Evolutionary conservation across 176 grass and related monocot genomes (phyloP).

Genomic region (Typha latifolia): DNA sequence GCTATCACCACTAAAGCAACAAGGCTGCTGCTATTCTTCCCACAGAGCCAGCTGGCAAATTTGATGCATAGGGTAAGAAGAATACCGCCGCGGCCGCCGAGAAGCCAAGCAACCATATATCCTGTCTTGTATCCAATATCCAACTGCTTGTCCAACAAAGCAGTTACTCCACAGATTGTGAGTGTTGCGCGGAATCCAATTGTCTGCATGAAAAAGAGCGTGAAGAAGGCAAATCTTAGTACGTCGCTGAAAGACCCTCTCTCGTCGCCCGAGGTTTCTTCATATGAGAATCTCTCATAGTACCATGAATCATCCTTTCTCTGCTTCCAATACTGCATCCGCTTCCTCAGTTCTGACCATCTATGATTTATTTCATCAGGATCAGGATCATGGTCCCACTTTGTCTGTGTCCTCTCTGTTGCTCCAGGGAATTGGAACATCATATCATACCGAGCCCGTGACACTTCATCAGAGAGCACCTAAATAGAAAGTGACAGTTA

Average conservation of each 20-base stretch:
- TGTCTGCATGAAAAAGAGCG: conserved; percentile 14
- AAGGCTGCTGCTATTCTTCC: conserved; percentile 26
- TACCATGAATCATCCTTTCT: conserved; percentile 15
- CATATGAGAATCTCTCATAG: neutral
- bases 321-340: neutral
- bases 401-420: neutral
- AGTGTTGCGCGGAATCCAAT: conserved; percentile 18
- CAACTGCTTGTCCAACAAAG: conserved; percentile 18
- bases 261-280: conserved; percentile 3
- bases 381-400: neutral
- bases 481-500: neutral
- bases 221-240: conserved; percentile 15
- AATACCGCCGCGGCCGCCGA: conserved; percentile 17
- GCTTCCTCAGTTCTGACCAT: conserved; percentile 13
- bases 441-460: conserved; percentile 17
- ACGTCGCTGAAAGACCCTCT: conserved; percentile 17
- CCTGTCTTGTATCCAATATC: conserved; percentile 27
- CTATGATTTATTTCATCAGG: conserved; percentile 6
- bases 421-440: neutral
- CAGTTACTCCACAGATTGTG: conserved; percentile 4
- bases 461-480: conserved; percentile 23
- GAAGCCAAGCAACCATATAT: conserved; percentile 21
- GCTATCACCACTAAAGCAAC: conserved; percentile 20
- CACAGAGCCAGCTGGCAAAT: conserved; percentile 29
- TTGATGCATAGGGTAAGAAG: conserved; percentile 16